Base-by-base conservation (phyloP, 257 asterid species). In the Salvia rosmarinus region DNA sequence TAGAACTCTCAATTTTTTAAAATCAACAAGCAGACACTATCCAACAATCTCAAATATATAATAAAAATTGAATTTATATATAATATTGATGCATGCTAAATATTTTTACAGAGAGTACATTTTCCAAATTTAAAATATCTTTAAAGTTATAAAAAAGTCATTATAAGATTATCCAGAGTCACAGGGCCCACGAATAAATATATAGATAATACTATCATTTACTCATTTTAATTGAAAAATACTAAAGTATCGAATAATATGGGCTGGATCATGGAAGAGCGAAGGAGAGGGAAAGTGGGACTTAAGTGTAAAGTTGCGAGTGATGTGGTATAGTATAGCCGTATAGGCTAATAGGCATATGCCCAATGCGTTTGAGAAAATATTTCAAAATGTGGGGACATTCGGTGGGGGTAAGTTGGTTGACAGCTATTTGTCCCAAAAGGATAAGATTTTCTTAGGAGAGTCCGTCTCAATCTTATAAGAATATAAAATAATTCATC, bases 191-290 rank as follows among this genome's bases (percentile, higher is more conserved):
- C 64, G 12, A 5, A 6, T 6, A 28, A 28, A 56, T 56, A 56
- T 13, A 28, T 25, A 2, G 19, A 23, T 25, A 21, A 3, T 4
- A 20, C 4, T 21, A 19, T 52, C 3, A 20, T 52, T 2, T 19
- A 6, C 2, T 44, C 12, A 12, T 44, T 14, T 1, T 9, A 2
- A 9, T 40, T 1, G 11, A 16, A 16, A 32, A 5, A 51, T 17
- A n/a, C n/a, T 9, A 23, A 51, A 19, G 13, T 19, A 51, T 51
- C 19, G 30, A 49, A 49, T 42, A 14, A 28, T 25, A 13, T 25
- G 62, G 62, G 39, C n/a, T n/a, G n/a, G n/a, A n/a, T n/a, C n/a
- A 56, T 25, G 62, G 39, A 56, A 21, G 59, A 54, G 60, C 1
- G 4, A 19, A 6, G 57, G 57, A 16, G 28, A 23, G 25, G 5